These are phyloP conservation scores for Phalaenopsis equestris DNA, from an alignment of 106 monocot species.

Conservation along the genomic window DNA sequence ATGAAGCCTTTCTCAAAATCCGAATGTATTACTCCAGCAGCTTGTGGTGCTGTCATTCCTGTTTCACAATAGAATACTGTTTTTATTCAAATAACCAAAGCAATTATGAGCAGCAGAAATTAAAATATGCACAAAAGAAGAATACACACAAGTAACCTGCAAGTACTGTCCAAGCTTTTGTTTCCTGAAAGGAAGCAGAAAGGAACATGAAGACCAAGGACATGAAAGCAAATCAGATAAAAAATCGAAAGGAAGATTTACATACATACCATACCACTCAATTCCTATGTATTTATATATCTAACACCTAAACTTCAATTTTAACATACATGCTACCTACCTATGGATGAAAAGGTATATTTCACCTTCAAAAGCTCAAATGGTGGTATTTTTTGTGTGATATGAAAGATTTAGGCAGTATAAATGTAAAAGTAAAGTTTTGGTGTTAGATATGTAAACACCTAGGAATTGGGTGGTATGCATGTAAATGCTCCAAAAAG, in stretches of 20 bases:
- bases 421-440: no score
- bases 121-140: neutral
- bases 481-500: neutral
- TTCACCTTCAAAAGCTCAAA: no score
- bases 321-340: no score
- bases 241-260: neutral
- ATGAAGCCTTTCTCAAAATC: slow-evolving; percentile 99
- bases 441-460: no score
- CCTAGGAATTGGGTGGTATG: no score
- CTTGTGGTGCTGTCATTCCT: slow-evolving; percentile 99
- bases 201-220: neutral
- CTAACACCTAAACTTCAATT: no score
- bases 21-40: slow-evolving; percentile 98
- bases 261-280: no score
- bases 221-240: neutral
- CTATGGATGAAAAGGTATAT: no score
- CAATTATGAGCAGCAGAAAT: neutral
- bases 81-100: neutral
- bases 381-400: no score
- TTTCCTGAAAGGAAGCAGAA: slow-evolving; percentile 54
- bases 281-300: no score
- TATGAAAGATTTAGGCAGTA: no score
- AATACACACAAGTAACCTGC: slow-evolving; percentile 40
- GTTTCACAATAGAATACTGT: neutral
- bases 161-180: slow-evolving; percentile 98